Base-by-base conservation (phyloP, 2,329 filamentous ascomycete genomes). In the Fusarium sp. region DNA sequence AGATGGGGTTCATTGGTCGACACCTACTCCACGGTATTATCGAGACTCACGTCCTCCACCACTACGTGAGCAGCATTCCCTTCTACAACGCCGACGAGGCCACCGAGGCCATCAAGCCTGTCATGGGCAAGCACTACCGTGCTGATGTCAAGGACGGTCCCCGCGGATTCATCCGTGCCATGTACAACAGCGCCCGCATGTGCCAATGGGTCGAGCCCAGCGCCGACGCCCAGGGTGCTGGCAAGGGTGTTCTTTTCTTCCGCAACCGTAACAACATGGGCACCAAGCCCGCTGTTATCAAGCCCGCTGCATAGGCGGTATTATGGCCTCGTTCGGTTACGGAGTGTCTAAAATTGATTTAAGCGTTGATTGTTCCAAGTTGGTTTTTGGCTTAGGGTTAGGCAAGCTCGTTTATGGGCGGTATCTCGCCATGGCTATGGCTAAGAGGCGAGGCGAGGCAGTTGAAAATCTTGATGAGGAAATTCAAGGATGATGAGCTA, bases 151-250 rank as follows among this genome's bases (percentile, higher is more conserved):
- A 86, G 76, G 93, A 84, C 53, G 95, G 95, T 42, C 79, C 90
- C 33, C 65, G 88, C 38, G 95, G 95, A 43, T 99, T 99, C 84
- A 75, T 99, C 72, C 85, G 84, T 76, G 87, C 91, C 69, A 79
- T 99, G 75, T 99, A 88, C 85, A 89, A 80, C 67, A 91, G 86
- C 70, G 87, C 91, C 38, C 88, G 95, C 61, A 87, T 84, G 87
- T 99, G 95, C 85, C 93, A 98, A 78, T 99, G 93, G 92, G 93
- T 99, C 63, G 95, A 99, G 87, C 92, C 93, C 52, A 93, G 87
- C 72, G 90, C 87, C 70, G 92, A 87, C 49, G 91, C 93, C 46
- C 78, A 87, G 73, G 94, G 92, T 31, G 88, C 93, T 70, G 89
- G 88, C 75, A 90, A 92, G 81, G 88, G 90, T 61, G 89, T 99